Conservation (phyloP, 73 alveolate genomes). For the Breviolum minutum region DNA sequence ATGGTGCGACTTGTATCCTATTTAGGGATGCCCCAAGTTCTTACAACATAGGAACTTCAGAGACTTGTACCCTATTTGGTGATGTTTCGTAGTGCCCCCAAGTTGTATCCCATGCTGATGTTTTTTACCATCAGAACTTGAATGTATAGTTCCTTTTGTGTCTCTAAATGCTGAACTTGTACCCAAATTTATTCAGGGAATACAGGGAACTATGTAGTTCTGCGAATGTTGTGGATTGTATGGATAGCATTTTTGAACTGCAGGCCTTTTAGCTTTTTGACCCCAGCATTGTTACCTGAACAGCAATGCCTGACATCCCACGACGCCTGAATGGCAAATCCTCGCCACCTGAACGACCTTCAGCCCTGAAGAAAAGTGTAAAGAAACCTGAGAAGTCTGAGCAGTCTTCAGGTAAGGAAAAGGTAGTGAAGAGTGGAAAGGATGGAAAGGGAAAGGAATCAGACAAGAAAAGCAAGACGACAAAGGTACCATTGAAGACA, state of each 20-base stretch:
- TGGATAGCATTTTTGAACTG: not conserved
- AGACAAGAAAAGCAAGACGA: not conserved
- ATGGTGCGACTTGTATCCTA: too few species aligned
- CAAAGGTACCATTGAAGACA: not conserved
- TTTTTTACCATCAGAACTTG: too few species aligned
- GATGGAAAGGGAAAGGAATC: not conserved
- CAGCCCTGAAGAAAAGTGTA: not conserved
- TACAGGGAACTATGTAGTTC: not conserved
- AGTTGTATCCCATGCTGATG: too few species aligned
- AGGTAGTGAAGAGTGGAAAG: not conserved
- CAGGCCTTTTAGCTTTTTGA: not conserved
- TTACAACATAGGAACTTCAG: not conserved
- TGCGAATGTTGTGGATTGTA: not conserved
- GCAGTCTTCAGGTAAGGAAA: not conserved
- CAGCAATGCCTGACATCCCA: not conserved
- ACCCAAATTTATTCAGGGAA: too few species aligned
- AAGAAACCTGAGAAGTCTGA: not conserved
- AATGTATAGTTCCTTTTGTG: too few species aligned
- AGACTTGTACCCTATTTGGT: not conserved
- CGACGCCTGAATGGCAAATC: not conserved
- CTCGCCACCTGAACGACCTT: not conserved
- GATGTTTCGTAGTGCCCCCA: too few species aligned
- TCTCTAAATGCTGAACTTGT: too few species aligned
- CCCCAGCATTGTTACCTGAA: not conserved
- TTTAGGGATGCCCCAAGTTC: too few species aligned